Conservation (phyloP, 495 filamentous ascomycete genomes). For the Choiromyces venosus region DNA sequence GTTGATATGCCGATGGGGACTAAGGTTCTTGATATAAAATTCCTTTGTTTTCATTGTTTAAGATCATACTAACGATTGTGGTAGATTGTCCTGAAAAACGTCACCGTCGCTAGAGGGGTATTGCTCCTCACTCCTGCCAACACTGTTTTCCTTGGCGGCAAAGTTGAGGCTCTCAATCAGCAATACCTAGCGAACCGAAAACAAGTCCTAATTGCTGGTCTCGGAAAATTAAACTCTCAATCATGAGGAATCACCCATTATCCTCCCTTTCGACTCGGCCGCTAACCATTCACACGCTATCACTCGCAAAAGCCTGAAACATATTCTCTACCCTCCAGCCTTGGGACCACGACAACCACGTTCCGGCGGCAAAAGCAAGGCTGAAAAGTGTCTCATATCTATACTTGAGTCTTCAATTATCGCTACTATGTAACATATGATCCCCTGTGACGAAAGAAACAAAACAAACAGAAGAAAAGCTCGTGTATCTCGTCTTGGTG, state of each 20-base stretch:
- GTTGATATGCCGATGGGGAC: slow-evolving; percentile 66
- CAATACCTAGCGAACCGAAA: slow-evolving; percentile 71
- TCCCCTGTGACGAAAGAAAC: neutral
- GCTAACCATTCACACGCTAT: neutral
- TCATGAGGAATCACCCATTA: neutral
- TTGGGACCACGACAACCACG: neutral
- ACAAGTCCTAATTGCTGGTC: slow-evolving; percentile 57
- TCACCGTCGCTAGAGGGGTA: slow-evolving; percentile 67
- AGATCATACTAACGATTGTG: neutral
- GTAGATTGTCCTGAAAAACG: slow-evolving; percentile 54
- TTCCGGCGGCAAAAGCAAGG: neutral
- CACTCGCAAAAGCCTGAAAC: neutral
- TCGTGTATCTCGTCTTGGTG: neutral
- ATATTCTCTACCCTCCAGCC: neutral
- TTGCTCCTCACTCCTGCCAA: slow-evolving; percentile 64
- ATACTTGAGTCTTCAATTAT: neutral
- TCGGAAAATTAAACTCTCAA: slow-evolving; percentile 45
- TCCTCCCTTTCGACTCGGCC: neutral
- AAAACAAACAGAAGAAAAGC: neutral
- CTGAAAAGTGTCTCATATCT: neutral
- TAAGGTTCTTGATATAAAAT: slow-evolving; percentile 48
- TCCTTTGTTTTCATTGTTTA: neutral
- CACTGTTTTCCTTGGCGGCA: slow-evolving; percentile 70
- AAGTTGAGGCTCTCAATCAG: slow-evolving; percentile 73
- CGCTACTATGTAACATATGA: neutral